These are phyloP conservation scores for Grigorovia yakushimaensis DNA, from an alignment of 805 yeast species.

Conservation along the genomic window DNA sequence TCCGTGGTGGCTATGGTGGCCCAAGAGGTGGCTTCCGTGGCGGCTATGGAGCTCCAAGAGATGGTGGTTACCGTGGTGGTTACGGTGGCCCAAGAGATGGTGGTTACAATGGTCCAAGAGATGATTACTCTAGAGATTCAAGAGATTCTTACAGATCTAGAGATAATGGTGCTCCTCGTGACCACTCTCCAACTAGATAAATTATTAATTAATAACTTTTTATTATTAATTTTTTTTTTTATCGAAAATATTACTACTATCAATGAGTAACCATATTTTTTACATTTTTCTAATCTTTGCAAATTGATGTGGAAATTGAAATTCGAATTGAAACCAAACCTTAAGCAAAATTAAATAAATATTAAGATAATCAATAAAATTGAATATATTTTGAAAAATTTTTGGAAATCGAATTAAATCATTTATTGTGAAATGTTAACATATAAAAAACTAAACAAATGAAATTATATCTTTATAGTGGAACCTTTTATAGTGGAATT, in stretches of 20 bases:
- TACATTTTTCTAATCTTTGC: too few species aligned
- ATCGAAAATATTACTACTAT: neutral
- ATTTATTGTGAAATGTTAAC: neutral
- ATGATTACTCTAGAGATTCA: slow-evolving; percentile 26
- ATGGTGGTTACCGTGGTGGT: slow-evolving; percentile 29
- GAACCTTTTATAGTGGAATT: neutral
- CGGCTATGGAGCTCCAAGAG: slow-evolving; percentile 30
- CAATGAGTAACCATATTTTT: too few species aligned
- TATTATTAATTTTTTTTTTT: too few species aligned
- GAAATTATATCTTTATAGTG: neutral
- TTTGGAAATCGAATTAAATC: neutral
- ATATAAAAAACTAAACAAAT: neutral
- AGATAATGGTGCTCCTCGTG: slow-evolving; percentile 33
- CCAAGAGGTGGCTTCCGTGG: slow-evolving; percentile 53
- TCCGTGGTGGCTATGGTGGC: slow-evolving; percentile 22
- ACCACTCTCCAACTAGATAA: slow-evolving; percentile 72
- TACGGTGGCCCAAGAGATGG: slow-evolving; percentile 30
- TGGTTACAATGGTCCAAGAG: slow-evolving; percentile 29
- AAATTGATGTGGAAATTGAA: too few species aligned
- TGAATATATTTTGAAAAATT: neutral
- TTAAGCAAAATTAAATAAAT: too few species aligned
- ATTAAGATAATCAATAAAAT: too few species aligned
- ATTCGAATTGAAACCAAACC: too few species aligned
- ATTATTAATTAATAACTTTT: slow-evolving; percentile 9
- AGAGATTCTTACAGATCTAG: slow-evolving; percentile 21